Base-by-base conservation (phyloP, 352 stramenopile species). In the Phytophthora constricta region DNA sequence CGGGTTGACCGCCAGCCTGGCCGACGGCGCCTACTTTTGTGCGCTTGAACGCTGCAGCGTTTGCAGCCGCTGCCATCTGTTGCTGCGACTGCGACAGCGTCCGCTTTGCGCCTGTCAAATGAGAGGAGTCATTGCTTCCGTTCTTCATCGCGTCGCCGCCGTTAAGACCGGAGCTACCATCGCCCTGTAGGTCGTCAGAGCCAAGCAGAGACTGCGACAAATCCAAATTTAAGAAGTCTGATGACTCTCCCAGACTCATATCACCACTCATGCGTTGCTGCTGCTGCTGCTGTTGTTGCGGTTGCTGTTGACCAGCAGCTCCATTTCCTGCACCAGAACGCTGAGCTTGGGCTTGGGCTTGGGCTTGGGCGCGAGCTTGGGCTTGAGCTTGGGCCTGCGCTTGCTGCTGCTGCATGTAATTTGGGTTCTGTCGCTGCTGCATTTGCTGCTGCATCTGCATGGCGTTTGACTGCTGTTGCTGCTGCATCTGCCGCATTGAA, bases 221-320 rank as follows among this genome's bases (percentile, higher is more conserved):
- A 59, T 94, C 88, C 57, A 96, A 58, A 41, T 91, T 93, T 33
- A 96, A 66, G 52, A 96, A 94, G 47, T 96, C 87, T 3, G 78
- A 77, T 26, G 83, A 89, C 62, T 96, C 88, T 19, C 78, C 65
- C 37, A 93, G 63, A 26, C 65, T 80, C 69, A 91, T 76, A 28
- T 92, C 82, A 4, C 70, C 61, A 71, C 73, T 91, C 57, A 87
- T 71, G 0, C 85, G 83, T 43, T 80, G 77, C 54, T 85, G 76
- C 20, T 59, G 74, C 28, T 79, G 68, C 45, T 83, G 79, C 28
- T 75, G 69, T 23, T 70, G 70, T 39, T 73, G 65, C 16, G 26
- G 62, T 17, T 80, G 68, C 26, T 79, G 67, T 23, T 47, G 41
- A 19, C 47, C 47, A 54, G 47, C 8, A n/a, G 25, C 1, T 20